These are phyloP conservation scores for Chaetothyriales sp. DNA, from an alignment of 2,329 filamentous ascomycete species.

Conservation along the genomic window DNA sequence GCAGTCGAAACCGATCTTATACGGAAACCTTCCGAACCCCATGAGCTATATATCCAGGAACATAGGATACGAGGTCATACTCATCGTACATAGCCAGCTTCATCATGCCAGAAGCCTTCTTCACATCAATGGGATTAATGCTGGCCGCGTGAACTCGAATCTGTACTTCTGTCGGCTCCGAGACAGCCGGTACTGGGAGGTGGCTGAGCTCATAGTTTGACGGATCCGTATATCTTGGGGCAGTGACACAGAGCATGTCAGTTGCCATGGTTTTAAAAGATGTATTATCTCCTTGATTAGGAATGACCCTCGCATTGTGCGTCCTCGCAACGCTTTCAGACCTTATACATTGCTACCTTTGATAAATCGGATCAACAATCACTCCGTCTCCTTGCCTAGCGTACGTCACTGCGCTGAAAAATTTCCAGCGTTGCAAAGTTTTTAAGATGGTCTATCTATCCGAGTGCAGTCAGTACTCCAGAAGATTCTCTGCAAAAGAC, in stretches of 20 bases:
- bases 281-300: not conserved
- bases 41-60: conserved; percentile 1
- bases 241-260: conserved; percentile 15
- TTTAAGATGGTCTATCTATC: not conserved
- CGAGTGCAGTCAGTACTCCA: not conserved
- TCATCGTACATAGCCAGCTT: conserved; percentile 23
- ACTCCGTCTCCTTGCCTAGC: not conserved
- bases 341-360: not conserved
- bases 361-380: not conserved
- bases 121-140: conserved; percentile 35
- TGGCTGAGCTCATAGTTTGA: conserved; percentile 14
- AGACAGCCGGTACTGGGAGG: conserved; percentile 10
- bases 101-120: conserved; percentile 26
- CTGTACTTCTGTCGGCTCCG: conserved; percentile 13
- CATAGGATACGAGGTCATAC: conserved; percentile 15
- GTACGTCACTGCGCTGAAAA: not conserved
- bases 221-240: conserved; percentile 12
- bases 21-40: conserved; percentile 25
- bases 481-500: not conserved
- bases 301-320: not conserved
- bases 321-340: not conserved
- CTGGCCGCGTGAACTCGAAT: conserved; percentile 30
- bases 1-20: conserved; percentile 32
- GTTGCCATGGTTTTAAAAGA: not conserved
- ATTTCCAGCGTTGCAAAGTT: not conserved